phyloP scores from a whole-genome alignment of 257 asterid genomes.

The Plantago major region DNA sequence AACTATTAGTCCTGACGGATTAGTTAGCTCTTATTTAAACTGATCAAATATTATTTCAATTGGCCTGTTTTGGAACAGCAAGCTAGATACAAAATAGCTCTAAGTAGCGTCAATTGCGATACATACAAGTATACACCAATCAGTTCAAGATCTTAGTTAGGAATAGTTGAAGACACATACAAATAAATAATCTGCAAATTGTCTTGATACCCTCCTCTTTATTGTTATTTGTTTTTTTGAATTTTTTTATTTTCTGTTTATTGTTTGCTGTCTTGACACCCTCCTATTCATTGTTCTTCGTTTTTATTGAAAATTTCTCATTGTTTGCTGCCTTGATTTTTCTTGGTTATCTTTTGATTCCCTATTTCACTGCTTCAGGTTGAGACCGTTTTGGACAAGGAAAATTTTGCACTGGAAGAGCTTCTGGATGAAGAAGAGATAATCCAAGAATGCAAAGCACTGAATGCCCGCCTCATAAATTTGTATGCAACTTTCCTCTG shows the following conservation, averaged over 20 bases:
- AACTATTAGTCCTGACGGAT: too few species aligned
- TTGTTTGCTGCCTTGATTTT: background rate
- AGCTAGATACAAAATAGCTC: too few species aligned
- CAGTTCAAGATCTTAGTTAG: background rate
- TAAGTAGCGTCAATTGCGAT: too few species aligned
- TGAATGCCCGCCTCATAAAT: constrained; percentile 92
- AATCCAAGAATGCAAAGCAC: constrained; percentile 98
- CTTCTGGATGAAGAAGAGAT: constrained; percentile 99
- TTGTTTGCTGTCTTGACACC: background rate
- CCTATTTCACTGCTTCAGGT: constrained; percentile 43
- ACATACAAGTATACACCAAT: too few species aligned
- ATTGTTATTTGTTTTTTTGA: background rate
- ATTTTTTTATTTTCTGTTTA: background rate
- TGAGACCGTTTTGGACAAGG: constrained; percentile 93
- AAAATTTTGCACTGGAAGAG: constrained; percentile 80
- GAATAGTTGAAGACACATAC: background rate
- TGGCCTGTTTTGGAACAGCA: too few species aligned
- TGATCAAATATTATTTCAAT: too few species aligned
- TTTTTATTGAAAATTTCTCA: background rate
- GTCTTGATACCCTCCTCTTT: background rate
- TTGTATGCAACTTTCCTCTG: constrained; percentile 46
- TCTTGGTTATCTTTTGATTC: constrained; percentile 6
- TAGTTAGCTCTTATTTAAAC: too few species aligned
- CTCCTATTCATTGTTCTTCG: background rate
- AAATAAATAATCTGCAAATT: background rate